Percentiles rank a stretch among this genome's conserved stretches.
Conservation (phyloP, 2,329 filamentous ascomycete genomes). For the Colletotrichum sp. region DNA sequence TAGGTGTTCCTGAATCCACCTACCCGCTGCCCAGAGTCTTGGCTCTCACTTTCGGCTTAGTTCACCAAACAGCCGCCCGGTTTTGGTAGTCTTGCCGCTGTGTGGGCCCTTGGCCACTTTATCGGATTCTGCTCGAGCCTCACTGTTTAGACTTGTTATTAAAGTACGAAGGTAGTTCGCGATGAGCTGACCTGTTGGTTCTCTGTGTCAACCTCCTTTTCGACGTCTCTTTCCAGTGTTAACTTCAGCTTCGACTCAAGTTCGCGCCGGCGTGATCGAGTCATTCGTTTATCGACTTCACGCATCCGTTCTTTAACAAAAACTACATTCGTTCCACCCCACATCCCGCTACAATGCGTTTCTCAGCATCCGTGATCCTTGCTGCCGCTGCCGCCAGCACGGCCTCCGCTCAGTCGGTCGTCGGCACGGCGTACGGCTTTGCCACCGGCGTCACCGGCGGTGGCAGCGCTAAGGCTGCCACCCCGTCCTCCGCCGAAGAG, state of each 20-base stretch:
- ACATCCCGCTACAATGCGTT: conserved; percentile 23
- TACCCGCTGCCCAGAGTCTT: background rate
- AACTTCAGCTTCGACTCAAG: background rate
- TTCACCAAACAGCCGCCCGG: background rate
- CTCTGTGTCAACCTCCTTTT: background rate
- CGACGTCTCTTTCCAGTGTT: background rate
- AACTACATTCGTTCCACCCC: background rate
- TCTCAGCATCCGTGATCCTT: conserved; percentile 37
- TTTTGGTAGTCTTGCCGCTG: background rate
- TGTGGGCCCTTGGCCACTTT: background rate
- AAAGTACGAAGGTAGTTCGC: background rate
- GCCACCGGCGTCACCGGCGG: conserved; percentile 54
- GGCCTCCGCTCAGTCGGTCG: conserved; percentile 29
- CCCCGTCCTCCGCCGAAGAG: conserved; percentile 50
- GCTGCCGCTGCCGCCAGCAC: conserved; percentile 20
- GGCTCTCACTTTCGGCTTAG: background rate
- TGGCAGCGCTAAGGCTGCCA: conserved; percentile 46
- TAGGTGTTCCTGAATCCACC: background rate
- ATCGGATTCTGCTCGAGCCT: background rate
- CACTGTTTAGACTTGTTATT: background rate
- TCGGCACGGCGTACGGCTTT: conserved; percentile 34
- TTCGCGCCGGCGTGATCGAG: background rate
- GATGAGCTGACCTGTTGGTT: background rate
- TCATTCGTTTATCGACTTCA: background rate
- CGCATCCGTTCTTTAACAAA: background rate